Base-by-base conservation (phyloP, 1,284 basidiomycete species). In the Sporisorium iseilematis-ciliati region DNA sequence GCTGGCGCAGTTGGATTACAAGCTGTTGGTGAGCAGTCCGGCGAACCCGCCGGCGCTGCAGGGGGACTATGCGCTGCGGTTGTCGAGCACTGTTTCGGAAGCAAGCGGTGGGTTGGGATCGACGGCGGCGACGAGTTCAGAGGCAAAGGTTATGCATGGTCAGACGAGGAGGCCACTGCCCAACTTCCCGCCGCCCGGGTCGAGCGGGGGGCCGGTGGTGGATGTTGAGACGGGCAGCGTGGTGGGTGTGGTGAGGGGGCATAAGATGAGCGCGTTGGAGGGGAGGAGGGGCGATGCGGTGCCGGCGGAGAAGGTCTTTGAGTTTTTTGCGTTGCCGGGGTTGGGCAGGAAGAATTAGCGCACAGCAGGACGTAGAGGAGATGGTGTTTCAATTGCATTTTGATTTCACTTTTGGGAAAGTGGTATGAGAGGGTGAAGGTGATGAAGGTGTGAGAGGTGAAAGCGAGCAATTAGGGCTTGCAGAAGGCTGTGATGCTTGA, bases 161-260 rank as follows among this genome's bases (percentile, higher is more conserved):
- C 55, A 55, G 45, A 64, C 68, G 10, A 54, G 74, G 12, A 65
- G 57, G 33, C 69, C 74, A 16, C 55, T 79, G 23, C 70, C 84
- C 25, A 72, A 76, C 25, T 84, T 89, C 7, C 91, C 91, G 10
- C 89, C 90, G 0, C 88, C 89, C 1, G 91, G 91, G 11, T 91
- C 90, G 21, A 91, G 90, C 52, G 91, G 91, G 8, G 91, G 91
- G 0, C 91, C 91, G 0, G 89, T 92, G 58, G 87, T 92, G 3
- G 90, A 91, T 64, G 87, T 89, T 58, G 88, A 89, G 75, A 89
- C 86, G 40, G 91, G 91, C 2, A 88, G 90, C 1, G 91, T 92
- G 1, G 88, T 92, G 2, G 91, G 91, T 0, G 86, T 92, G n/a
- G 88, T 91, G 66, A 86, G 91, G 5, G 91, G 91, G 4, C 88